Evolutionary conservation across 805 yeast species (phyloP).

Genomic region (Debaryomyces prosopidis): DNA sequence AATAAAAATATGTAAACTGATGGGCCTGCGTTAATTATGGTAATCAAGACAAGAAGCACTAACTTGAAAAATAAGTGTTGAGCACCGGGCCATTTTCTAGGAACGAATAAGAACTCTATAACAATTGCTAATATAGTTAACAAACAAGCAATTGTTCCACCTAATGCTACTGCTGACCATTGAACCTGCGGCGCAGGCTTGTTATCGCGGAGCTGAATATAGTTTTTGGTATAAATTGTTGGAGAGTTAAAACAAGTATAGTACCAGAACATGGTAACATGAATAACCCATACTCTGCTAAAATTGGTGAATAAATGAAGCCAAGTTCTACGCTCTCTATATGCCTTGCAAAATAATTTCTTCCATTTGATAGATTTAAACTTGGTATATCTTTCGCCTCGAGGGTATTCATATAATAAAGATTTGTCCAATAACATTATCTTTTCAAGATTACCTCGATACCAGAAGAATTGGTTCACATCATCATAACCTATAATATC

Average conservation of each 20-base stretch:
- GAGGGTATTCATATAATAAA: constrained; percentile 25
- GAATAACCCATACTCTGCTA: constrained; percentile 55
- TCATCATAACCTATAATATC: constrained; percentile 60
- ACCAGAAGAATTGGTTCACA: constrained; percentile 54
- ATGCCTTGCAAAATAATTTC: constrained; percentile 45
- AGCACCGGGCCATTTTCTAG: constrained; percentile 24
- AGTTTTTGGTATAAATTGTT: constrained; percentile 46
- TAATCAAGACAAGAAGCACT: constrained; percentile 13
- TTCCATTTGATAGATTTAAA: constrained; percentile 42
- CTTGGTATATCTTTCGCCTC: constrained; percentile 28
- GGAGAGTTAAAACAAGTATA: constrained; percentile 53
- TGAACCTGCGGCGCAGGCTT: constrained; percentile 47
- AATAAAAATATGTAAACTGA: constrained; percentile 29
- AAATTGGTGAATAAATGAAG: constrained; percentile 50
- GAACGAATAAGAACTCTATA: constrained; percentile 25
- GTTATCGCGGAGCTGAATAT: constrained; percentile 39
- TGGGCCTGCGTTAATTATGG: constrained; percentile 24
- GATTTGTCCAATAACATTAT: constrained; percentile 35
- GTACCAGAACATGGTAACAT: constrained; percentile 52
- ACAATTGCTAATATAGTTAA: constrained; percentile 25
- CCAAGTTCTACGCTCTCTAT: constrained; percentile 50
- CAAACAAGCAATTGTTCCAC: constrained; percentile 43
- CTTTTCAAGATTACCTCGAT: constrained; percentile 32
- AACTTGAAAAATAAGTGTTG: constrained; percentile 15
- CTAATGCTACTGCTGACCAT: constrained; percentile 46